Conservation (phyloP, 352 stramenopile genomes). For the Stramenopiles sp. region DNA sequence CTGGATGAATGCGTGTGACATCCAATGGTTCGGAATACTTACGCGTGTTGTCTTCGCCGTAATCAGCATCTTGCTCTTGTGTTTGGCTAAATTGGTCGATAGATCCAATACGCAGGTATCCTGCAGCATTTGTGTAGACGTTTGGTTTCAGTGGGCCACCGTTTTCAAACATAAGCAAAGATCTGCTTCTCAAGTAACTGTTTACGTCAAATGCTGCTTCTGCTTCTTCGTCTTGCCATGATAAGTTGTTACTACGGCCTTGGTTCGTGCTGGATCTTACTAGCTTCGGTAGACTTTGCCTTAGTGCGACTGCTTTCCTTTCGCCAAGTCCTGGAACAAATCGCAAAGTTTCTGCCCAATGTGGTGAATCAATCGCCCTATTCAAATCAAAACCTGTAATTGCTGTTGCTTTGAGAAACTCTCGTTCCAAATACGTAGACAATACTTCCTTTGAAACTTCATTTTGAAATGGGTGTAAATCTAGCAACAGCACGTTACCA, state of each 20-base stretch:
- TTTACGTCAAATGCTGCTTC: background rate
- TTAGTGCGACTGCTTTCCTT: background rate
- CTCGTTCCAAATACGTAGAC: background rate
- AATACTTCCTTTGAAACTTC: background rate
- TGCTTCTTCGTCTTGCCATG: background rate
- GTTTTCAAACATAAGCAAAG: background rate
- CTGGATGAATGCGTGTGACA: background rate
- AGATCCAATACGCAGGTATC: background rate
- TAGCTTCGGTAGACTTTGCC: background rate
- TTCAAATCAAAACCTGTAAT: background rate
- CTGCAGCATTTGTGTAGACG: background rate
- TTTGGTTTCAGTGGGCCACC: background rate
- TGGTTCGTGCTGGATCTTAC: background rate
- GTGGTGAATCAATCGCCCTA: background rate
- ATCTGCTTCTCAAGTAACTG: background rate
- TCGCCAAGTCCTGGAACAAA: background rate
- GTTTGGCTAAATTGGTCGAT: background rate
- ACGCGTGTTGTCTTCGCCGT: background rate
- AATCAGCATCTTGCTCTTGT: background rate
- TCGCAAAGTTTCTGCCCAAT: background rate
- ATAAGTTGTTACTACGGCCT: background rate
- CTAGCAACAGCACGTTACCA: background rate
- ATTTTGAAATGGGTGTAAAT: background rate
- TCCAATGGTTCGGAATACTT: background rate
- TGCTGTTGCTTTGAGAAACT: background rate